A percentile compares a stretch with the other conserved stretches of the same genome.
phyloP scores from a whole-genome alignment of 2,329 filamentous ascomycete genomes.

The Fusarium hostae region DNA sequence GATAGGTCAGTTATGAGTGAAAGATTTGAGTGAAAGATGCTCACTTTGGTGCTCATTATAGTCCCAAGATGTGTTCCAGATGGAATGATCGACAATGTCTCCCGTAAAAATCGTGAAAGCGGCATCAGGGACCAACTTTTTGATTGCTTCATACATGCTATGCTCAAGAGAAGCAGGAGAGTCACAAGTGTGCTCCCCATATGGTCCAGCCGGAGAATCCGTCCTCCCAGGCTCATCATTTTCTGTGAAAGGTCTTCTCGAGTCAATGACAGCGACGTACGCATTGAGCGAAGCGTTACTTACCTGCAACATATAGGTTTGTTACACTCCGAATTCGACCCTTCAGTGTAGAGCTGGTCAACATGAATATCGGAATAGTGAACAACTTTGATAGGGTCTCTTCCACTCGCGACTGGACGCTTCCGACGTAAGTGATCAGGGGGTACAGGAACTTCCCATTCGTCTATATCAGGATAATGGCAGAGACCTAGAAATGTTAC shows the following conservation, averaged over 20 bases:
- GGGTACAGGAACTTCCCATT: slow-evolving; percentile 58
- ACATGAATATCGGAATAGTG: slow-evolving; percentile 71
- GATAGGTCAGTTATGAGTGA: background rate
- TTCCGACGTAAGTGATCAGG: slow-evolving; percentile 51
- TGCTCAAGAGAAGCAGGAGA: slow-evolving; percentile 61
- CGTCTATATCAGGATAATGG: slow-evolving; percentile 57
- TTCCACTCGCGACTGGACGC: slow-evolving; percentile 56
- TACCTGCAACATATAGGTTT: slow-evolving; percentile 70
- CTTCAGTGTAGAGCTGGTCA: slow-evolving; percentile 64
- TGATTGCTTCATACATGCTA: slow-evolving; percentile 66
- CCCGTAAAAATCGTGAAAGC: slow-evolving; percentile 69
- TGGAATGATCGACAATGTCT: slow-evolving; percentile 65
- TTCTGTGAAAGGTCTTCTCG: slow-evolving; percentile 56
- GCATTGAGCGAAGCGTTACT: background rate
- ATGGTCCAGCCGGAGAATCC: slow-evolving; percentile 60
- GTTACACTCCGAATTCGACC: slow-evolving; percentile 64
- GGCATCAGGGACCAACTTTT: slow-evolving; percentile 56
- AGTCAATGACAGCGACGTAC: background rate
- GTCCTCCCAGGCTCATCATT: slow-evolving; percentile 60
- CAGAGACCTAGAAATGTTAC: slow-evolving; percentile 65
- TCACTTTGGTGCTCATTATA: slow-evolving; percentile 49
- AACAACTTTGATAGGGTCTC: slow-evolving; percentile 63
- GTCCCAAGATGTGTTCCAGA: slow-evolving; percentile 57
- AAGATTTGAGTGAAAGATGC: background rate
- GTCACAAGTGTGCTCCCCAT: slow-evolving; percentile 66